These are phyloP conservation scores for Neofusicoccum sp. DNA, from an alignment of 2,329 filamentous ascomycete genomes.

Conservation along the genomic window DNA sequence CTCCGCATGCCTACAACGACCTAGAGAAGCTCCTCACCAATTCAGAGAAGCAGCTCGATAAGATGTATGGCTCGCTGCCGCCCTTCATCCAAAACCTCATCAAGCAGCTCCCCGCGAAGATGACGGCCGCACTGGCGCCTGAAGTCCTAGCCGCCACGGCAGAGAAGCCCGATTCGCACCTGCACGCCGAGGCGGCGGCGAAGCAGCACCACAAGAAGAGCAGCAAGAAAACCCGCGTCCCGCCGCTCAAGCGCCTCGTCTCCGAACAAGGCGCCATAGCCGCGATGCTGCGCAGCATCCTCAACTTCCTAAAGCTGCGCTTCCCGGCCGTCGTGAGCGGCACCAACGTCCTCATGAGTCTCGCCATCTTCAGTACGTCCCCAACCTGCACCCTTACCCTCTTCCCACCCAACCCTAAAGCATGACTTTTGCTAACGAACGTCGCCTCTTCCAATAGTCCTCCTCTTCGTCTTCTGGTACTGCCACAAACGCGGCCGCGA, in stretches of 20 bases:
- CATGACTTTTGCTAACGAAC: slow-evolving; percentile 24
- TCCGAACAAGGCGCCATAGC: slow-evolving; percentile 85
- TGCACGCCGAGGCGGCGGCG: slow-evolving; percentile 21
- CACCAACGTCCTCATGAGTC: slow-evolving; percentile 85
- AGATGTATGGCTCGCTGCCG: slow-evolving; percentile 67
- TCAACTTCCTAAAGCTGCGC: slow-evolving; percentile 79
- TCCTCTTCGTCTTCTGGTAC: slow-evolving; percentile 96
- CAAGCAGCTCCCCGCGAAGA: slow-evolving; percentile 76
- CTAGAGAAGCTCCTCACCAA: slow-evolving; percentile 68
- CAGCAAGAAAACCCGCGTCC: slow-evolving; percentile 65
- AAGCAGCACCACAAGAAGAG: slow-evolving; percentile 29
- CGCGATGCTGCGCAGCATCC: slow-evolving; percentile 82
- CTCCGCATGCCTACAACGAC: slow-evolving; percentile 89
- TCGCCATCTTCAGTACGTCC: slow-evolving; percentile 79
- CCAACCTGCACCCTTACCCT: background rate
- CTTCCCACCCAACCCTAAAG: too few relatives aligned
- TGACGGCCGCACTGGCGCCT: slow-evolving; percentile 72
- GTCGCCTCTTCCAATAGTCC: too few relatives aligned
- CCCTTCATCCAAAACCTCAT: slow-evolving; percentile 81
- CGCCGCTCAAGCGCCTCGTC: slow-evolving; percentile 73
- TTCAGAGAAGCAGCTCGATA: slow-evolving; percentile 62
- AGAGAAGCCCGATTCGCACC: slow-evolving; percentile 57
- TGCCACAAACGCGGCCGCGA: slow-evolving; percentile 94
- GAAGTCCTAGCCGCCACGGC: slow-evolving; percentile 78
- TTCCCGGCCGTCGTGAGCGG: slow-evolving; percentile 85